Conservation (phyloP, 2,329 filamentous ascomycete genomes). For the Madurella mycetomatis region DNA sequence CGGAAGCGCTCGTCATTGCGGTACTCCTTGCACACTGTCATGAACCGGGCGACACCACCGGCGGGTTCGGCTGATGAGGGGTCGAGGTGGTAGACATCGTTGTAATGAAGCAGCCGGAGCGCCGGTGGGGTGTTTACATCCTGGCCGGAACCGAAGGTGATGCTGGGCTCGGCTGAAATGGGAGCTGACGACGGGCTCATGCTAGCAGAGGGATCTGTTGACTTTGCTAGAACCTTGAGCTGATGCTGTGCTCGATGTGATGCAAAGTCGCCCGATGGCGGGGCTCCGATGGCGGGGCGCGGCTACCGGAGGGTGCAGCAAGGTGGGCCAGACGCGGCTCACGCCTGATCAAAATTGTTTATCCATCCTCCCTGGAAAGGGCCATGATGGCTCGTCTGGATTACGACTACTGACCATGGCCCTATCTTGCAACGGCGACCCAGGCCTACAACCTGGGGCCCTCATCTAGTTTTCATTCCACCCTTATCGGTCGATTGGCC, state of each 20-base stretch:
- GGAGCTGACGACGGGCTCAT: conserved; percentile 16
- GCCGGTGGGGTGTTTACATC: conserved; percentile 48
- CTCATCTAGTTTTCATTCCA: neutral
- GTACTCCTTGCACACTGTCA: conserved; percentile 73
- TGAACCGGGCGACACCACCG: conserved; percentile 76
- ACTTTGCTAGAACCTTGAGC: neutral
- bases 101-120: conserved; percentile 82
- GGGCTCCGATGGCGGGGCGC: too few relatives aligned
- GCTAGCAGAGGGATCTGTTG: neutral
- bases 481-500: neutral
- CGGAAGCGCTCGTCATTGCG: conserved; percentile 55
- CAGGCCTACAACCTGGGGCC: too few relatives aligned
- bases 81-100: conserved; percentile 91
- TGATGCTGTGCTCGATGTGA: neutral
- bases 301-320: too few relatives aligned
- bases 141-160: conserved; percentile 32
- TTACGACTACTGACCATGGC: too few relatives aligned
- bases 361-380: too few relatives aligned
- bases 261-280: too few relatives aligned
- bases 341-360: too few relatives aligned
- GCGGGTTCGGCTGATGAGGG: conserved; percentile 70
- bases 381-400: too few relatives aligned
- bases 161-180: conserved; percentile 26
- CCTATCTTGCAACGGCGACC: too few relatives aligned
- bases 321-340: too few relatives aligned